phyloP scores from a whole-genome alignment of 257 asterid species.

The Coffea canephora region DNA sequence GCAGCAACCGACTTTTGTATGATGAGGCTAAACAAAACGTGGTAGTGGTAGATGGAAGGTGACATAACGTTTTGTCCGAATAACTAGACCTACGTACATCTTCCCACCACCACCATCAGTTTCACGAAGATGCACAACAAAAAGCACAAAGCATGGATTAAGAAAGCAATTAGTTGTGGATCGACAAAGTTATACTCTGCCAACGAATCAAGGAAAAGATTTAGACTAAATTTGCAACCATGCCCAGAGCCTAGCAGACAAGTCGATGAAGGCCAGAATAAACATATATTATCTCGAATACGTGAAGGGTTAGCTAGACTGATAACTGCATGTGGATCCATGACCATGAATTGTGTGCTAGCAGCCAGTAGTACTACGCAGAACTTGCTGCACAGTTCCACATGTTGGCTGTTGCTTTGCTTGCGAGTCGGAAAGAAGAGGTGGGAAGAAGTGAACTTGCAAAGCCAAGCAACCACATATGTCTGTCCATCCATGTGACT shows the following conservation, averaged over 20 bases:
- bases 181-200: too few species aligned
- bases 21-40: not conserved
- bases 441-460: slow-evolving; percentile 10
- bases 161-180: not conserved
- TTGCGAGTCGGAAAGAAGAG: slow-evolving; percentile 31
- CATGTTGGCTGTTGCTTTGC: slow-evolving; percentile 21
- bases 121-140: not conserved
- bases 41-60: not conserved
- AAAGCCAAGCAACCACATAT: slow-evolving; percentile 16
- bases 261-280: not conserved
- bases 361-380: not conserved
- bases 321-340: not conserved
- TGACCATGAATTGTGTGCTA: not conserved
- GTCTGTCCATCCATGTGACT: slow-evolving; percentile 1
- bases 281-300: not conserved
- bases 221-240: too few species aligned
- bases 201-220: too few species aligned
- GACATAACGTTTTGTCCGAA: not conserved
- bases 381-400: not conserved
- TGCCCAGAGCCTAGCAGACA: too few species aligned
- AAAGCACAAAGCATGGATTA: not conserved
- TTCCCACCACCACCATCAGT: not conserved
- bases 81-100: not conserved
- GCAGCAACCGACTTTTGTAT: not conserved
- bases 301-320: too few species aligned